Conservation (phyloP, 257 asterid genomes). For the Solanum pimpinellifolium region DNA sequence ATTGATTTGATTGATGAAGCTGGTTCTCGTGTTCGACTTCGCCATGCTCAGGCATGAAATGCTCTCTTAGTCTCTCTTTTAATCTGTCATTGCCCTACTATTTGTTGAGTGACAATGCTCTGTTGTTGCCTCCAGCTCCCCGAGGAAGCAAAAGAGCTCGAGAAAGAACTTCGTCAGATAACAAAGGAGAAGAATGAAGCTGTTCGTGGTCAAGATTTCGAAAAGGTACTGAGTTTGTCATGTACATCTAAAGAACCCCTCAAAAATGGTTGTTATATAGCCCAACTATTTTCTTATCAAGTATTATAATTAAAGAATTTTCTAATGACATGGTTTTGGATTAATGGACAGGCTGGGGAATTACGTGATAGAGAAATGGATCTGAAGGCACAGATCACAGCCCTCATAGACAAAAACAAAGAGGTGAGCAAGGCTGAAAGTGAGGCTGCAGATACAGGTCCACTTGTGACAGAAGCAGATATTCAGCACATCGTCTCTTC, state of each 20-base stretch:
- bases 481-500: constrained; percentile 92
- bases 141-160: constrained; percentile 96
- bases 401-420: constrained; percentile 77
- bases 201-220: constrained; percentile 90
- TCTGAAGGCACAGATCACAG: constrained; percentile 80
- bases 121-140: constrained; percentile 54
- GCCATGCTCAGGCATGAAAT: constrained; percentile 79
- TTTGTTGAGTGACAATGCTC: neutral
- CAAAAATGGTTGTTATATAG: neutral
- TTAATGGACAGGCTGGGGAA: constrained; percentile 68
- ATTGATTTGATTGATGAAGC: constrained; percentile 98
- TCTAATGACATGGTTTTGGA: neutral
- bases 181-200: constrained; percentile 97
- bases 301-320: neutral
- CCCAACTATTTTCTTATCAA: neutral
- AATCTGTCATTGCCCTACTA: neutral
- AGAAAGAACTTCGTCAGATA: constrained; percentile 92
- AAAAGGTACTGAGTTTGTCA: constrained; percentile 42
- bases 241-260: neutral
- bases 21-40: constrained; percentile 97
- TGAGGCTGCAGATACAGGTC: constrained; percentile 82
- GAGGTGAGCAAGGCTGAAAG: constrained; percentile 88
- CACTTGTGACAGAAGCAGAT: constrained; percentile 81
- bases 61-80: constrained; percentile 1
- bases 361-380: constrained; percentile 96